Percentiles rank a stretch among this genome's conserved stretches.
These are phyloP conservation scores for Populus alba DNA, from an alignment of 345 rosid species.

Conservation along the genomic window DNA sequence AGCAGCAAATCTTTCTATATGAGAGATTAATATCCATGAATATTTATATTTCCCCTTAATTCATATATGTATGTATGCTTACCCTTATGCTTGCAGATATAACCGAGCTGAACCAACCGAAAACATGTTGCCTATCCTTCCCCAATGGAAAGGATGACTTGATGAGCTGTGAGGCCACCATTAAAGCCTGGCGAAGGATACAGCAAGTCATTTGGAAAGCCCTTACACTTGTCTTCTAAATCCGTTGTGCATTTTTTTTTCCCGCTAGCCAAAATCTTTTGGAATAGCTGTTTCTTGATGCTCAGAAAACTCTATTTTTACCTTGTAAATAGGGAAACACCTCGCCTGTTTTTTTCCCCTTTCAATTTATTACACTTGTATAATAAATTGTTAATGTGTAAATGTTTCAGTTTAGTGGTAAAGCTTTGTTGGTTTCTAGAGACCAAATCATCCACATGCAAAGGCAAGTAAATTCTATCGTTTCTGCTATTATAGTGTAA, in stretches of 20 bases:
- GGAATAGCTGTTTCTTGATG: background rate
- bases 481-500: no score
- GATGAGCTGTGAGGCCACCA: constrained; percentile 4
- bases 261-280: background rate
- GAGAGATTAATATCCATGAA: no score
- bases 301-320: background rate
- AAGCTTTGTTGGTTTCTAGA: no score
- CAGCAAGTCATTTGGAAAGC: background rate
- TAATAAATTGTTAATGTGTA: no score
- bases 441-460: no score
- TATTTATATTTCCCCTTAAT: background rate
- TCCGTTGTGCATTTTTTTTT: background rate
- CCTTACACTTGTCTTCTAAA: background rate
- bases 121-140: background rate
- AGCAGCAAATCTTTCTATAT: no score
- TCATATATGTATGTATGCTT: background rate
- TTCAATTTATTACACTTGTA: no score
- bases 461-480: no score
- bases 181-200: background rate
- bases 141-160: background rate
- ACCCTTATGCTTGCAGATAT: background rate
- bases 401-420: no score
- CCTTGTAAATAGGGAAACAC: background rate
- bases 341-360: no score
- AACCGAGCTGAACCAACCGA: background rate